Conservation (phyloP, 2,329 filamentous ascomycete species). For the Blumeriella jaapii region DNA sequence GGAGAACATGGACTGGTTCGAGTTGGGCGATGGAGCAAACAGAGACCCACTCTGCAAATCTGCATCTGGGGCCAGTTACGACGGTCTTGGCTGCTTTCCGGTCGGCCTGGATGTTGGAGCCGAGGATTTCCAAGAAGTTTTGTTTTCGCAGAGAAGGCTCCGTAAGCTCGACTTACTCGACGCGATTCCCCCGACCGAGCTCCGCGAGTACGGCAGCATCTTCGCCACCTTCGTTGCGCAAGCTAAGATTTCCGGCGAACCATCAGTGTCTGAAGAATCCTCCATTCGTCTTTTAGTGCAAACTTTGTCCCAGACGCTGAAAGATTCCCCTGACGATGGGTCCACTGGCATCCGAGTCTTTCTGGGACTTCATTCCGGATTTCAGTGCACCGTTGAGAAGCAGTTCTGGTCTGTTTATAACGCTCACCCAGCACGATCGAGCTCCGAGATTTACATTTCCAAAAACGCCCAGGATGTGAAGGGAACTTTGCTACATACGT, state of each 20-base stretch:
- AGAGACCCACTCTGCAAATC: constrained; percentile 20
- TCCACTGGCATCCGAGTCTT: constrained; percentile 19
- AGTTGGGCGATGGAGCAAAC: not conserved
- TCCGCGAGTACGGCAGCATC: constrained; percentile 6
- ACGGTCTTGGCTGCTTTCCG: constrained; percentile 35
- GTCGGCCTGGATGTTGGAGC: constrained; percentile 32
- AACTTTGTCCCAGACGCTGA: constrained; percentile 5
- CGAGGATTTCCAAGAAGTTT: constrained; percentile 33
- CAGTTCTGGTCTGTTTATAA: constrained; percentile 33
- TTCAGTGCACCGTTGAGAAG: constrained; percentile 27
- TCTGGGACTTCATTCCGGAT: constrained; percentile 31
- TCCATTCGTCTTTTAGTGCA: constrained; percentile 1
- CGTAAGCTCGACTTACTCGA: constrained; percentile 31
- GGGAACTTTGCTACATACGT: constrained; percentile 35
- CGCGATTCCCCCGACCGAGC: constrained; percentile 2
- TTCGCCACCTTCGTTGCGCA: constrained; percentile 6
- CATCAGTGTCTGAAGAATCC: not conserved
- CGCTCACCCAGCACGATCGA: constrained; percentile 1
- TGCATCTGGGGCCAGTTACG: constrained; percentile 28
- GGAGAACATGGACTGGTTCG: constrained; percentile 5
- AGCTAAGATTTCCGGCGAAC: not conserved
- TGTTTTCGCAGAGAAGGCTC: constrained; percentile 33
- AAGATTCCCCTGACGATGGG: constrained; percentile 4
- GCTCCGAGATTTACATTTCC: constrained; percentile 29
- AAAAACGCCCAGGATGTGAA: constrained; percentile 32